phyloP scores from a whole-genome alignment of 2,329 filamentous ascomycete species.

The Aureobasidium melanogenum region DNA sequence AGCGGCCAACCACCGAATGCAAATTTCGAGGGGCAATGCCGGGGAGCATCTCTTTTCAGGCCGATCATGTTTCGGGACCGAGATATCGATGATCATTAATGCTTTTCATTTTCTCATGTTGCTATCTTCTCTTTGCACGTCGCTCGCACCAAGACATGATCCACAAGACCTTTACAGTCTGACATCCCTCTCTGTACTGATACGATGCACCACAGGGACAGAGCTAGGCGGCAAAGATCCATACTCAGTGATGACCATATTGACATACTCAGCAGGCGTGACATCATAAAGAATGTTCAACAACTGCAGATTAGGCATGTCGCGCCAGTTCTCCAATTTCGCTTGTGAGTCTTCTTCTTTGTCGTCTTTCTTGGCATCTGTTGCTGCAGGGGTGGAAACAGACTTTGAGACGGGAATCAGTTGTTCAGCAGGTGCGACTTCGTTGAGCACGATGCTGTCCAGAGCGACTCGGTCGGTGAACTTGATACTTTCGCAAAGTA shows the following conservation, averaged over 20 bases:
- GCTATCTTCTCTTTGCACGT: not conserved
- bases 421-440: conserved; percentile 71
- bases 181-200: conserved; percentile 35
- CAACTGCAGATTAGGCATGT: conserved; percentile 52
- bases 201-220: conserved; percentile 64
- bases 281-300: conserved; percentile 83
- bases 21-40: accelerated
- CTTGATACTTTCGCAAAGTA: conserved; percentile 91
- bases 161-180: conserved; percentile 5
- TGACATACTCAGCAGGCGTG: conserved; percentile 77
- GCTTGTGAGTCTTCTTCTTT: conserved; percentile 23
- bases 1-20: not conserved
- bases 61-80: too few relatives aligned
- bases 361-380: conserved; percentile 18
- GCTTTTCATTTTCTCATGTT: conserved; percentile 6
- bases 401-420: conserved; percentile 30
- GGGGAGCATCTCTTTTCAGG: not conserved
- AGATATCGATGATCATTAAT: not conserved
- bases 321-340: conserved; percentile 44
- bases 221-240: conserved; percentile 79
- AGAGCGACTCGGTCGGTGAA: conserved; percentile 84
- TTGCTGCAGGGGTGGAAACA: not conserved
- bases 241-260: conserved; percentile 84
- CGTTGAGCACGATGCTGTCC: conserved; percentile 89
- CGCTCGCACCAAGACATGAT: not conserved